A percentile compares a stretch with the other conserved stretches of the same genome.
These are phyloP conservation scores for Ascochyta rabiei DNA, from an alignment of 2,329 filamentous ascomycete species.

Conservation along the genomic window DNA sequence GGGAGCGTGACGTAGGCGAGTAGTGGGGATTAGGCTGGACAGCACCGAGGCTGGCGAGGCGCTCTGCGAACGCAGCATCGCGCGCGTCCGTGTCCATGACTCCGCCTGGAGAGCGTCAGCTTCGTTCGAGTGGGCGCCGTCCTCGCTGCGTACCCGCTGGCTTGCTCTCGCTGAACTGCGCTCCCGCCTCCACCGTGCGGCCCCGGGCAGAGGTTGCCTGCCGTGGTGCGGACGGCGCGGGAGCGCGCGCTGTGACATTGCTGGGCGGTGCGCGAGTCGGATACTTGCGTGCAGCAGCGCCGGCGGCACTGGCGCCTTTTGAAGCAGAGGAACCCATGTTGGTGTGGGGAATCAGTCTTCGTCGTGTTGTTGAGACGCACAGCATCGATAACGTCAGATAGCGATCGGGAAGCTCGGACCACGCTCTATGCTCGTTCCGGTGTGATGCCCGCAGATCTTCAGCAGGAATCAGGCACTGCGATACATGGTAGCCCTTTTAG, in stretches of 20 bases:
- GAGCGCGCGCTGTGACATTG: constrained; percentile 37
- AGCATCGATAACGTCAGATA: constrained; percentile 34
- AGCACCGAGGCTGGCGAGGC: constrained; percentile 70
- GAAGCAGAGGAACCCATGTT: constrained; percentile 65
- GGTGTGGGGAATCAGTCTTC: constrained; percentile 7
- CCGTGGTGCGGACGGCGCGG: constrained; percentile 38
- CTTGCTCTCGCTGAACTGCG: constrained; percentile 46
- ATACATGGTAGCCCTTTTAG: no score
- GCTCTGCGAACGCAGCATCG: constrained; percentile 75
- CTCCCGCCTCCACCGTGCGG: constrained; percentile 50
- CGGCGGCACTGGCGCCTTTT: constrained; percentile 59
- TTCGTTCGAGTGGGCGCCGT: no score
- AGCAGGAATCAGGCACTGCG: no score
- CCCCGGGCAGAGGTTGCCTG: constrained; percentile 39
- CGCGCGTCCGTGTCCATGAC: constrained; percentile 66
- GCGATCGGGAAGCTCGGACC: constrained; percentile 5
- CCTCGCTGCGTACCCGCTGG: constrained; percentile 46
- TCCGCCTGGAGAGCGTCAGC: constrained; percentile 27
- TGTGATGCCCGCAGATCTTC: no score
- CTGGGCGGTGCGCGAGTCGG: constrained; percentile 55
- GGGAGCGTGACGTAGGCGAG: constrained; percentile 61
- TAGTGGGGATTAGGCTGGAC: constrained; percentile 64
- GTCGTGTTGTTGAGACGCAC: constrained; percentile 31
- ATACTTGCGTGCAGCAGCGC: constrained; percentile 61
- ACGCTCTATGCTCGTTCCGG: not conserved